Conservation (phyloP, 139 green algal genomes). For the Nannochloris sp. region DNA sequence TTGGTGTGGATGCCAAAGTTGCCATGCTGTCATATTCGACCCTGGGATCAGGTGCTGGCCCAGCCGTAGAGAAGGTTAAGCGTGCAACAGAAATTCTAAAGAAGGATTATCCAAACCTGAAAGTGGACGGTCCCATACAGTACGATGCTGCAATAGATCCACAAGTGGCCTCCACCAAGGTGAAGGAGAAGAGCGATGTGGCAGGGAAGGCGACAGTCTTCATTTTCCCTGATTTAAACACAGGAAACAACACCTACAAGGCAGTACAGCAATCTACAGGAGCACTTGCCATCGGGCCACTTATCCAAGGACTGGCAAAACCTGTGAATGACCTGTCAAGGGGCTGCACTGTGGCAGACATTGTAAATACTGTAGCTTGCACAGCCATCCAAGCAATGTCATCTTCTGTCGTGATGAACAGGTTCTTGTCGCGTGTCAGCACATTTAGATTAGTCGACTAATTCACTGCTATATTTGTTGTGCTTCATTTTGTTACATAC, state of each 20-base stretch:
- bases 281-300: constrained; percentile 73
- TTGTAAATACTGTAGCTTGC: constrained; percentile 80
- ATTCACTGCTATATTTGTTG: background rate
- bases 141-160: constrained; percentile 82
- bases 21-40: constrained; percentile 89
- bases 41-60: constrained; percentile 49
- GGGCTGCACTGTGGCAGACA: constrained; percentile 83
- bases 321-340: constrained; percentile 86
- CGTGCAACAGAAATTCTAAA: constrained; percentile 53
- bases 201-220: constrained; percentile 72
- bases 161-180: constrained; percentile 54
- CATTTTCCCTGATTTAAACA: constrained; percentile 90
- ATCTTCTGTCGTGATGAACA: constrained; percentile 2
- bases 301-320: constrained; percentile 79
- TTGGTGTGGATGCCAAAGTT: constrained; percentile 77
- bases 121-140: constrained; percentile 70
- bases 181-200: constrained; percentile 65
- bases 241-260: constrained; percentile 86
- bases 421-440: background rate
- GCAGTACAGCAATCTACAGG: constrained; percentile 60
- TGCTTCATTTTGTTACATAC: background rate
- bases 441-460: background rate
- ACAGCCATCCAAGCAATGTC: constrained; percentile 62
- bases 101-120: constrained; percentile 50
- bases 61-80: constrained; percentile 69